Conservation (phyloP, 202 grass and related monocot species). For the Panicum hallii region DNA sequence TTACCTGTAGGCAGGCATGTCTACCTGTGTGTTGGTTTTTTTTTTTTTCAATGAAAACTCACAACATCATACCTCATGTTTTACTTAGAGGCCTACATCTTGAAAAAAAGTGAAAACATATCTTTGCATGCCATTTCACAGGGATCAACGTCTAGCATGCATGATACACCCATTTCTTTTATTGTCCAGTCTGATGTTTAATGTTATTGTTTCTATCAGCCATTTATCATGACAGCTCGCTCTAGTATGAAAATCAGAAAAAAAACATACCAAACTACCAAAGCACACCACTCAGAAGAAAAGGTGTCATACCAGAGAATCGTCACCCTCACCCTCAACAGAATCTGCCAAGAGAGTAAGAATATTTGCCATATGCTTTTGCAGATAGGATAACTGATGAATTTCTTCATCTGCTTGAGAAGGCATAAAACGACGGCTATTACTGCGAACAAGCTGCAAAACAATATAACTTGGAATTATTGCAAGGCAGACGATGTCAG, state of each 20-base stretch:
- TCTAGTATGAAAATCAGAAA: conserved; percentile 8
- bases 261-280: not conserved
- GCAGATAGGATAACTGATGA: conserved; percentile 92
- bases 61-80: not conserved
- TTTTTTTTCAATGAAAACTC: too few relatives aligned
- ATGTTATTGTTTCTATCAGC: conserved; percentile 13
- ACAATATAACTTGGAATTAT: conserved; percentile 28
- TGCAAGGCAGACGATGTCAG: conserved; percentile 24
- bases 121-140: conserved; percentile 15
- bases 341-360: conserved; percentile 81
- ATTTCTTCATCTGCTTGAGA: conserved; percentile 94
- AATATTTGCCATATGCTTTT: conserved; percentile 96
- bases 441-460: conserved; percentile 93
- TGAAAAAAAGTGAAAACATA: conserved; percentile 5
- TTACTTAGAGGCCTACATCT: conserved; percentile 28
- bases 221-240: conserved; percentile 11
- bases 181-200: not conserved
- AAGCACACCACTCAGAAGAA: conserved; percentile 31
- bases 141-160: not conserved
- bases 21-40: too few relatives aligned
- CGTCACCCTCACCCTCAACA: conserved; percentile 74
- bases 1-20: too few relatives aligned
- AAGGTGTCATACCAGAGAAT: conserved; percentile 71
- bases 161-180: not conserved
- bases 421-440: conserved; percentile 91